Evolutionary conservation across 176 grass and related monocot species (phyloP).

Genomic region (Oryza meridionalis): DNA sequence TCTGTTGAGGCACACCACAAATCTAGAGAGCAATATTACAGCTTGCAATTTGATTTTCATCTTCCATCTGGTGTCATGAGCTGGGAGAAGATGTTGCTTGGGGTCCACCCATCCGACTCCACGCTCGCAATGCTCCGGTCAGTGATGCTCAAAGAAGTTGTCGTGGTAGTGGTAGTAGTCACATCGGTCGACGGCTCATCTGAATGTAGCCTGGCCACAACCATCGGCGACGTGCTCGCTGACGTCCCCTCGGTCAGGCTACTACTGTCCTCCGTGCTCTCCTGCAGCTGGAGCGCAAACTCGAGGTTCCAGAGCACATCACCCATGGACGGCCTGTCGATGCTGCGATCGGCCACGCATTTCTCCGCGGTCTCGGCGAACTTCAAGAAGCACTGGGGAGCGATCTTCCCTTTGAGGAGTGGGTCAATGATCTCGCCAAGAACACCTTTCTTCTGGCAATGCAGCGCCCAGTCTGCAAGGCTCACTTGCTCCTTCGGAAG

Average conservation of each 20-base stretch:
- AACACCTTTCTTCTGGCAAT: constrained; percentile 62
- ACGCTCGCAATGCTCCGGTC: constrained; percentile 50
- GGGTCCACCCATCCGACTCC: constrained; percentile 50
- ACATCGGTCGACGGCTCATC: constrained; percentile 43
- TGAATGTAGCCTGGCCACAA: constrained; percentile 13
- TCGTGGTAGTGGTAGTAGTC: constrained; percentile 41
- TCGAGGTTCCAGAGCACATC: constrained; percentile 83
- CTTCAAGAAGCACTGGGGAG: constrained; percentile 61
- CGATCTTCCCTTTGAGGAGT: constrained; percentile 55
- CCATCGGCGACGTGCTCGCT: background rate
- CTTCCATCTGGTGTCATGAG: constrained; percentile 68
- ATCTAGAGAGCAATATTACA: background rate
- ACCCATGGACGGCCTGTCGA: constrained; percentile 62
- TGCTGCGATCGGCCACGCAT: constrained; percentile 58
- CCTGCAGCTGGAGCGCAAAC: constrained; percentile 76
- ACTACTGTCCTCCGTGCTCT: constrained; percentile 49
- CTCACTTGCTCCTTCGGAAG: constrained; percentile 72
- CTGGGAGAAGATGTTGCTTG: constrained; percentile 70
- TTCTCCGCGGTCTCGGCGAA: constrained; percentile 66
- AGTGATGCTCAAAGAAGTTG: constrained; percentile 42
- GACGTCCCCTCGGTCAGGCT: constrained; percentile 39
- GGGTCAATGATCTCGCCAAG: constrained; percentile 71
- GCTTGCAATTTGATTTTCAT: constrained; percentile 33
- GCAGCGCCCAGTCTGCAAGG: constrained; percentile 78
- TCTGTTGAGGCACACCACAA: background rate